Percentiles rank a stretch among this genome's conserved stretches.
Conservation (phyloP, 1,139 yeast species). For the Scheffersomyces illinoinensis region DNA sequence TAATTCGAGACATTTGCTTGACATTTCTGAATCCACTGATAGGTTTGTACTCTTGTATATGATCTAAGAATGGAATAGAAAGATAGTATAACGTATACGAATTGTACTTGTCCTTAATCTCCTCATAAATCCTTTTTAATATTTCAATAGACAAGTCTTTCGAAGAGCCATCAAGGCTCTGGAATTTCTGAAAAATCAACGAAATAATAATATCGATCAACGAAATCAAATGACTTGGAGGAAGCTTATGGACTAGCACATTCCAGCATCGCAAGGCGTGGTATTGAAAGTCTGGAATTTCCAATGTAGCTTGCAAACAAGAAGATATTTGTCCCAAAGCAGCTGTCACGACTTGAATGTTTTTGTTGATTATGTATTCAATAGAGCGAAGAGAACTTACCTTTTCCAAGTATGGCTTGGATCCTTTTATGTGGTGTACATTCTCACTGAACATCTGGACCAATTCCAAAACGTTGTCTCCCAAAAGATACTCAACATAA, state of each 20-base stretch:
- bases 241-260: slow-evolving; percentile 50
- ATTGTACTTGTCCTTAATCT: slow-evolving; percentile 31
- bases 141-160: slow-evolving; percentile 49
- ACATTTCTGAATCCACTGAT: slow-evolving; percentile 21
- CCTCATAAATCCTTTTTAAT: slow-evolving; percentile 39
- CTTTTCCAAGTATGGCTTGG: slow-evolving; percentile 71
- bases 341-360: slow-evolving; percentile 63
- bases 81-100: slow-evolving; percentile 50
- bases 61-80: slow-evolving; percentile 44
- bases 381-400: slow-evolving; percentile 74
- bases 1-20: slow-evolving; percentile 25
- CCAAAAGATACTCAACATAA: slow-evolving; percentile 35
- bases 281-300: slow-evolving; percentile 58
- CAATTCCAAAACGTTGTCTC: slow-evolving; percentile 69
- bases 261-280: slow-evolving; percentile 72
- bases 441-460: slow-evolving; percentile 79
- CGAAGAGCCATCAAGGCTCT: slow-evolving; percentile 46
- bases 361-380: slow-evolving; percentile 62
- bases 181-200: slow-evolving; percentile 63
- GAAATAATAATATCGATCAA: slow-evolving; percentile 48
- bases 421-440: slow-evolving; percentile 71
- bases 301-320: slow-evolving; percentile 80
- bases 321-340: slow-evolving; percentile 89
- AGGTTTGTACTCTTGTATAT: slow-evolving; percentile 16
- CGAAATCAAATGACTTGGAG: slow-evolving; percentile 52